Conservation (phyloP, 345 rosid species). For the Bretschneidera sinensis region DNA sequence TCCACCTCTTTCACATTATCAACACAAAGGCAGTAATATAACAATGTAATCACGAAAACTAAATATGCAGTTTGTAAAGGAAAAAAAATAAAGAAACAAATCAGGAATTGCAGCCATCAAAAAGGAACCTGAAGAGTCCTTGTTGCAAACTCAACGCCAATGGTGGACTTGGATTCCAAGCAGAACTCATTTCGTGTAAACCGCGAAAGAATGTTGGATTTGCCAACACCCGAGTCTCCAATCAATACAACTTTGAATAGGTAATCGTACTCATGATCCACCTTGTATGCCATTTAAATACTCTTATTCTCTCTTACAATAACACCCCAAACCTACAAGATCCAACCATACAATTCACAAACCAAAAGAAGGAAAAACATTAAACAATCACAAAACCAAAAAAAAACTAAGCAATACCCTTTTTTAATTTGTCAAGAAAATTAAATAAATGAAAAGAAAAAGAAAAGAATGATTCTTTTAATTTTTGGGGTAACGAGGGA, state of each 20-base stretch:
- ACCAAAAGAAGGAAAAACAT: background rate
- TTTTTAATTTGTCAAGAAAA: background rate
- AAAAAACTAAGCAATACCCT: background rate
- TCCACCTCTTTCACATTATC: background rate
- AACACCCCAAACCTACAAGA: slow-evolving; percentile 7
- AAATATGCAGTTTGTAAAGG: background rate
- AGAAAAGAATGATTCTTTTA: background rate
- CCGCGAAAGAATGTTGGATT: slow-evolving; percentile 66
- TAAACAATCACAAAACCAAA: background rate
- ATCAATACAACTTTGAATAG: slow-evolving; percentile 61
- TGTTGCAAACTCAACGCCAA: slow-evolving; percentile 70
- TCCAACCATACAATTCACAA: background rate
- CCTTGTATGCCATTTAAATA: slow-evolving; percentile 51
- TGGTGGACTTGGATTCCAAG: slow-evolving; percentile 64
- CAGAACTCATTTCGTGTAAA: slow-evolving; percentile 64
- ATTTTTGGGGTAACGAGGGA: background rate
- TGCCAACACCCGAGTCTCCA: slow-evolving; percentile 71
- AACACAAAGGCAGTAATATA: background rate
- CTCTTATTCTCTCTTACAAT: background rate
- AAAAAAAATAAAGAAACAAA: background rate
- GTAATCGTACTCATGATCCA: slow-evolving; percentile 62
- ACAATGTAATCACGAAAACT: background rate
- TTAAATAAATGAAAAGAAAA: background rate
- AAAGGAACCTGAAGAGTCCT: slow-evolving; percentile 54
- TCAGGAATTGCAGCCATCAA: too few species aligned